phyloP scores from a whole-genome alignment of 768 basidiomycete species.

The Cyclocybe cylindracea region DNA sequence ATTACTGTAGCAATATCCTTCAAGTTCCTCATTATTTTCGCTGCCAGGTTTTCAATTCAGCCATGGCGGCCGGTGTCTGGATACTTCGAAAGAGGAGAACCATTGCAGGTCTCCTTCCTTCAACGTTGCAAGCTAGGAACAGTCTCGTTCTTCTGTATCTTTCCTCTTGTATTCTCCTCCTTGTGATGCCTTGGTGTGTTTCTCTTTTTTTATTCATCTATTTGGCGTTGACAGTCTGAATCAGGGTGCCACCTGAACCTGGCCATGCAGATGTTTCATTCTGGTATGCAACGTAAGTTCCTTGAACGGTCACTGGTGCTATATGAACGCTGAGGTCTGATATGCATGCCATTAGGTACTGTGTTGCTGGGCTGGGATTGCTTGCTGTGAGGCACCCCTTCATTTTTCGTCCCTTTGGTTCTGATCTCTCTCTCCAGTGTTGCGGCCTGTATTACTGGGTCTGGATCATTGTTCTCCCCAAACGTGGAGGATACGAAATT shows the following conservation, averaged over 20 bases:
- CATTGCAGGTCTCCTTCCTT: conserved; percentile 18
- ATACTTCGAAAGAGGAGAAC: conserved; percentile 26
- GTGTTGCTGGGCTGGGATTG: conserved; percentile 28
- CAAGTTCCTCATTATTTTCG: conserved; percentile 24
- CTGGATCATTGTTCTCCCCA: conserved; percentile 47
- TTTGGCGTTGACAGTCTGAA: neutral
- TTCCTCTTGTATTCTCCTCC: conserved; percentile 26
- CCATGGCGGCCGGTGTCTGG: conserved; percentile 32
- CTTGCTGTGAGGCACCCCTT: conserved; percentile 20
- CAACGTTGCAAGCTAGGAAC: conserved; percentile 26
- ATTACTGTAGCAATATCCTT: conserved; percentile 9
- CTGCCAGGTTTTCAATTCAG: conserved; percentile 29
- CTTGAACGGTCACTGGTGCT: neutral
- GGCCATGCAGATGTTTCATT: conserved; percentile 39
- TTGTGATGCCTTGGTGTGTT: conserved; percentile 32
- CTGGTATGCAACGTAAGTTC: conserved; percentile 38
- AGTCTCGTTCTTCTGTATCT: conserved; percentile 24
- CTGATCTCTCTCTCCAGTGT: conserved; percentile 14
- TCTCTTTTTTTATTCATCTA: neutral
- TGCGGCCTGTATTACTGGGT: conserved; percentile 38
- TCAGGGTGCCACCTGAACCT: conserved; percentile 36
- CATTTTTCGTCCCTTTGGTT: neutral
- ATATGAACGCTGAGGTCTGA: neutral
- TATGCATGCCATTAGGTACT: conserved; percentile 20
- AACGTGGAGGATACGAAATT: conserved; percentile 43